Percentiles rank a stretch among this genome's conserved stretches.
These are phyloP conservation scores for Cytospora piceae DNA, from an alignment of 2,329 filamentous ascomycete genomes.

Conservation along the genomic window DNA sequence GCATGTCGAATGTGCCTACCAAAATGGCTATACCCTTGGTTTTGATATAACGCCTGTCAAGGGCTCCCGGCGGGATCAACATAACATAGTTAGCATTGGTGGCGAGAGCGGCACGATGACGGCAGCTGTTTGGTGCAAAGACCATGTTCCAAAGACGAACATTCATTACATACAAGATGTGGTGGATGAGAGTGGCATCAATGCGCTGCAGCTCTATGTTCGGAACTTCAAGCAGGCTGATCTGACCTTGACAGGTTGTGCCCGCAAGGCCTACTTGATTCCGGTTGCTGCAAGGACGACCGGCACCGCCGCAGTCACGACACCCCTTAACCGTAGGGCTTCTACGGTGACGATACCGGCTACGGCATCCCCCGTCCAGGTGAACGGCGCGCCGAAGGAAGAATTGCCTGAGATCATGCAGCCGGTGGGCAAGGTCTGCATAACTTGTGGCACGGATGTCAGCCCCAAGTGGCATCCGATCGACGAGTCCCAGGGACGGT, in stretches of 20 bases:
- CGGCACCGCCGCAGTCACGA: slow-evolving; percentile 37
- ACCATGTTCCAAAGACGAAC: slow-evolving; percentile 75
- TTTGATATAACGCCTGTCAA: slow-evolving; percentile 93
- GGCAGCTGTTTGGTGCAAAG: slow-evolving; percentile 90
- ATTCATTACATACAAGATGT: slow-evolving; percentile 80
- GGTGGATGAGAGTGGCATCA: slow-evolving; percentile 71
- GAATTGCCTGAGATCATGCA: slow-evolving; percentile 38
- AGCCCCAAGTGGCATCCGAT: slow-evolving; percentile 76
- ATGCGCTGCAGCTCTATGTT: slow-evolving; percentile 83
- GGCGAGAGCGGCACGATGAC: slow-evolving; percentile 81
- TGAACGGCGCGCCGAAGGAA: slow-evolving; percentile 38
- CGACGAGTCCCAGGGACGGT: slow-evolving; percentile 55
- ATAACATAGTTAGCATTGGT: slow-evolving; percentile 78
- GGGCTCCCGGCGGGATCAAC: slow-evolving; percentile 79
- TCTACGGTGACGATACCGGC: slow-evolving; percentile 54
- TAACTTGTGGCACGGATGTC: slow-evolving; percentile 69
- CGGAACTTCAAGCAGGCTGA: slow-evolving; percentile 95
- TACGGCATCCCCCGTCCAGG: slow-evolving; percentile 33
- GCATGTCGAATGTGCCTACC: slow-evolving; percentile 89
- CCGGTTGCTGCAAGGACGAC: slow-evolving; percentile 64
- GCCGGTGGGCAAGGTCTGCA: slow-evolving; percentile 59
- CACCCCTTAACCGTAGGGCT: slow-evolving; percentile 55
- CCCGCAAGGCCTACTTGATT: slow-evolving; percentile 85
- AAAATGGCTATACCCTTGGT: slow-evolving; percentile 79
- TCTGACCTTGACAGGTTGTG: slow-evolving; percentile 84